Evolutionary conservation across 192 early-diverging fungal genomes (phyloP).

Genomic region (Spizellomyces punctatus): DNA sequence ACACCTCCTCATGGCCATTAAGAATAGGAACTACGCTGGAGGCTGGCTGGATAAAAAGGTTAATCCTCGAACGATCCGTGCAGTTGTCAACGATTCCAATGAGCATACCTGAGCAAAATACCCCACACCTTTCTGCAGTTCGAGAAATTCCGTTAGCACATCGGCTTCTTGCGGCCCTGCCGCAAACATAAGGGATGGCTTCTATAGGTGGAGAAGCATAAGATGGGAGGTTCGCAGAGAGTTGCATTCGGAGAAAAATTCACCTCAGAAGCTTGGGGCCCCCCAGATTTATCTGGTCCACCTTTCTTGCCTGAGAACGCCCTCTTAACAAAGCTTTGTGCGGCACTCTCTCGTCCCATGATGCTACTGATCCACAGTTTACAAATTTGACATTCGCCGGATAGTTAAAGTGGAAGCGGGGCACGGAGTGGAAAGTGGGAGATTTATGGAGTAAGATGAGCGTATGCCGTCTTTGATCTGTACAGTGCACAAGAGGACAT

Average conservation of each 20-base stretch:
- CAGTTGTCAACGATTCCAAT: too few species aligned
- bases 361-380: neutral
- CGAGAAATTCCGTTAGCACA: constrained; percentile 27
- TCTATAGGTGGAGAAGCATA: neutral
- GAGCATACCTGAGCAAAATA: constrained; percentile 2
- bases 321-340: constrained; percentile 12
- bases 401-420: too few species aligned
- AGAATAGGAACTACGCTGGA: neutral
- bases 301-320: neutral
- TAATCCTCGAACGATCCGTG: too few species aligned
- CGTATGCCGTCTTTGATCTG: too few species aligned
- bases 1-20: constrained; percentile 20
- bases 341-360: constrained; percentile 15
- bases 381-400: too few species aligned
- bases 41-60: neutral
- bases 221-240: neutral
- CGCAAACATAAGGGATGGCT: constrained; percentile 24
- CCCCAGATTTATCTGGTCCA: neutral
- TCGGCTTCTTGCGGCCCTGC: constrained; percentile 24
- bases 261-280: neutral
- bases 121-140: constrained; percentile 25
- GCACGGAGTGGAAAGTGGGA: too few species aligned
- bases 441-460: too few species aligned
- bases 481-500: too few species aligned
- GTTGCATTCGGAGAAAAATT: neutral